Base-by-base conservation (phyloP, 257 asterid species). In the Solanum commersonii region DNA sequence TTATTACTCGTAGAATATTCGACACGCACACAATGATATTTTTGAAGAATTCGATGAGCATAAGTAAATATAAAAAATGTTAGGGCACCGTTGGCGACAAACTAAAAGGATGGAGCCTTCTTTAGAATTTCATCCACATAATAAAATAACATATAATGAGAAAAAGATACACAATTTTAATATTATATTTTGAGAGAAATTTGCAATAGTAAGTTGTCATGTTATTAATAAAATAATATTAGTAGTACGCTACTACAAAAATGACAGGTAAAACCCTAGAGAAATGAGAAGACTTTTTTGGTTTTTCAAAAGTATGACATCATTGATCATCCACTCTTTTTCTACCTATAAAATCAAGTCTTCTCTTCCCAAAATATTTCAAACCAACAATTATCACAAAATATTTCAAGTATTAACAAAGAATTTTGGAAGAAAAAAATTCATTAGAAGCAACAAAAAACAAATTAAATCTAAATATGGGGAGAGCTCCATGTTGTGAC, bases 401-500 rank as follows among this genome's bases (percentile, higher is more conserved):
- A 37, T 90, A 72, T 87, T 87, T 37, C 93, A 89, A 60, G 85
- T 77, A 67, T 74, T 85, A 89, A 71, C 25, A 71, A 77, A 91
- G 27, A 4, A 59, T 22, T 34, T 22, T 86, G 87, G 86, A 44
- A 87, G 86, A 9, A 35, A 46, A 40, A 56, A 27, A 6, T 13
- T 88, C 84, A 44, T 71, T 76, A 22, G 18, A 13, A 72, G 49
- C 31, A 71, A 84, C 9, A 10, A 37, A 37, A 34, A 5, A 34
- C 0, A 1, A 34, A 34, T 34, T 33, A 34, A 34, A 34, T 33
- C 5, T 33, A 33, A 35, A 35, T 52, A 96, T 97, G 99, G 99
- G 99, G 52, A 94, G 99, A 95, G 98, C 98, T 18, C 99, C 99
- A 49, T 96, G 99, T 86, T 96, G 99, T 85, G 99, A 96, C 92